These are phyloP conservation scores for Paecilomyces sp. DNA, from an alignment of 2,329 filamentous ascomycete species.

Conservation along the genomic window DNA sequence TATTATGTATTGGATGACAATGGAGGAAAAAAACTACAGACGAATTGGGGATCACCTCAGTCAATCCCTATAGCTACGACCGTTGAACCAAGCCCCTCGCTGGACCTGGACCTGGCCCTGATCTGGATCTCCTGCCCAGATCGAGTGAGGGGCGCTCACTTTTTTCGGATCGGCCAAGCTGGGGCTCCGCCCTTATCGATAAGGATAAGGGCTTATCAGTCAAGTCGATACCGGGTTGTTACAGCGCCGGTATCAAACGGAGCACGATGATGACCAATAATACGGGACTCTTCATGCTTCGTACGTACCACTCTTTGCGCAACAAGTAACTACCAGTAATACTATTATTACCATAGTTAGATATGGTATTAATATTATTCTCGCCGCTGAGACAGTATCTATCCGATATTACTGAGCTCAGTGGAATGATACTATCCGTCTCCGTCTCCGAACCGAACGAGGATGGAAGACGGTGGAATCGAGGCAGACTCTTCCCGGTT, in stretches of 20 bases:
- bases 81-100: background rate
- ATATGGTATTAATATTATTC: too few species aligned
- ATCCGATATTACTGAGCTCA: too few species aligned
- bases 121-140: background rate
- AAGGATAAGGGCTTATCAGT: conserved; percentile 16
- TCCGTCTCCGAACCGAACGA: too few species aligned
- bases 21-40: background rate
- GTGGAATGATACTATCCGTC: too few species aligned
- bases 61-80: background rate
- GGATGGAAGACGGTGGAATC: conserved; percentile 2
- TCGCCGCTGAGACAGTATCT: too few species aligned
- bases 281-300: too few species aligned
- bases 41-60: background rate
- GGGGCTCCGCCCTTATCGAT: conserved; percentile 16
- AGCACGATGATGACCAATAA: background rate
- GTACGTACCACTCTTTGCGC: too few species aligned
- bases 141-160: background rate
- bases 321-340: too few species aligned
- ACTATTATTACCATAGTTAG: too few species aligned
- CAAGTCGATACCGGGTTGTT: background rate
- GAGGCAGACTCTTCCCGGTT: background rate
- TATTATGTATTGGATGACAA: background rate
- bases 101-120: background rate
- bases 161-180: background rate
- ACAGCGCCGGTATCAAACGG: background rate